Conservation (phyloP, 1,139 yeast genomes). For the Yamadazyma friedrichii region DNA sequence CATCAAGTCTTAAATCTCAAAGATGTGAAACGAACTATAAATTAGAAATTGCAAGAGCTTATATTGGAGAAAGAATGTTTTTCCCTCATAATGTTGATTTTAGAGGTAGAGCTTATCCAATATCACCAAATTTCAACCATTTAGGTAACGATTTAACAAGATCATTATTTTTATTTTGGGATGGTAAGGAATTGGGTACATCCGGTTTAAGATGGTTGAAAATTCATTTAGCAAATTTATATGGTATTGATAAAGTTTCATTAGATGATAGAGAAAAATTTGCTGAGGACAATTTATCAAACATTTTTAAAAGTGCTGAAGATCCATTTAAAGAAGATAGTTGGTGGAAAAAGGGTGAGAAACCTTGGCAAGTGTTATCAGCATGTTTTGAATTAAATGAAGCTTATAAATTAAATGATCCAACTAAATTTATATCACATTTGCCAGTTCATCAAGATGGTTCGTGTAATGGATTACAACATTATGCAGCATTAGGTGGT, state of each 20-base stretch:
- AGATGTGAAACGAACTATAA: conserved; percentile 94
- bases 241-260: conserved; percentile 84
- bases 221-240: conserved; percentile 84
- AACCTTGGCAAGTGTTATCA: conserved; percentile 94
- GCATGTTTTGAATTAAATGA: conserved; percentile 77
- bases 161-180: conserved; percentile 84
- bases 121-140: conserved; percentile 78
- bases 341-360: conserved; percentile 88
- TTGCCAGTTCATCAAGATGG: conserved; percentile 97
- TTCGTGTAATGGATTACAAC: conserved; percentile 95
- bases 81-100: conserved; percentile 95
- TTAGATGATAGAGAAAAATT: conserved; percentile 72
- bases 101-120: conserved; percentile 94
- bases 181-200: conserved; percentile 75
- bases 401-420: conserved; percentile 71
- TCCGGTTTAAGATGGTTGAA: conserved; percentile 84
- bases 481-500: conserved; percentile 97
- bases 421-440: conserved; percentile 71
- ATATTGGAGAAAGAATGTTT: conserved; percentile 81
- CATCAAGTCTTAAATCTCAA: conserved; percentile 71
- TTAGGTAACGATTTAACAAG: conserved; percentile 91
- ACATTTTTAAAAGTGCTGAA: conserved; percentile 64
- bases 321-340: conserved; percentile 61
- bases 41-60: conserved; percentile 92
- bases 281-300: conserved; percentile 64